phyloP scores from a whole-genome alignment of 2,329 filamentous ascomycete genomes.

The Cadophora malorum region DNA sequence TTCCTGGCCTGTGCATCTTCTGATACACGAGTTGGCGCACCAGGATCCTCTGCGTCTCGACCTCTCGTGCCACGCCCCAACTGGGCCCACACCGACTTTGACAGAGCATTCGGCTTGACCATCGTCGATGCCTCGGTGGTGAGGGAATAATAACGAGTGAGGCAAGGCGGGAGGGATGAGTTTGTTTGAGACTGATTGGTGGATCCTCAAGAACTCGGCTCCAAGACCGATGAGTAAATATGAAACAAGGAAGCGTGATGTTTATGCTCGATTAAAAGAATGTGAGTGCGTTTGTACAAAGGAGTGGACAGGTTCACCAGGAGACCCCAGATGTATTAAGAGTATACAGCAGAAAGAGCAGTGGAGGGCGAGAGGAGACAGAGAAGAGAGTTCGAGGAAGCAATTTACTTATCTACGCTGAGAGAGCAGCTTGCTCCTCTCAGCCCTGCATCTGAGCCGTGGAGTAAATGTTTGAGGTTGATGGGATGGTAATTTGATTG shows the following conservation, averaged over 20 bases:
- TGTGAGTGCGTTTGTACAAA: slow-evolving; percentile 30
- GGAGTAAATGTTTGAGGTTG: slow-evolving; percentile 56
- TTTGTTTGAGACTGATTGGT: slow-evolving; percentile 33
- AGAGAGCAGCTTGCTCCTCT: background rate
- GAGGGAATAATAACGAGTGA: background rate
- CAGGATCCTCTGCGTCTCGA: slow-evolving; percentile 41
- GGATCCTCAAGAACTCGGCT: slow-evolving; percentile 18
- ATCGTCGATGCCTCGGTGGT: slow-evolving; percentile 28
- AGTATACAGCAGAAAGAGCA: slow-evolving; percentile 23
- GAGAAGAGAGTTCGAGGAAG: slow-evolving; percentile 34
- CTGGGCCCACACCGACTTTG: slow-evolving; percentile 35
- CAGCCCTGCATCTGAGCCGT: slow-evolving; percentile 31
- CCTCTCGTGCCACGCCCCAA: slow-evolving; percentile 33
- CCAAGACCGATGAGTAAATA: background rate
- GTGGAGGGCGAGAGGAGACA: slow-evolving; percentile 22
- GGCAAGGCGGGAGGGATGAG: slow-evolving; percentile 7
- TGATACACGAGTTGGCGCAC: slow-evolving; percentile 42
- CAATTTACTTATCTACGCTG: slow-evolving; percentile 36
- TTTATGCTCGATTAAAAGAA: slow-evolving; percentile 35
- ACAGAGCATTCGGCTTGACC: slow-evolving; percentile 33
- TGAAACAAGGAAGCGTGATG: slow-evolving; percentile 23
- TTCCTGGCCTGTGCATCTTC: slow-evolving; percentile 41
- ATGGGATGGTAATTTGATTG: slow-evolving; percentile 51
- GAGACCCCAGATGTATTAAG: slow-evolving; percentile 38
- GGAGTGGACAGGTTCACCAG: slow-evolving; percentile 45